Conservation (phyloP, 2,329 filamentous ascomycete species). For the Neoarthrinium moseri region DNA sequence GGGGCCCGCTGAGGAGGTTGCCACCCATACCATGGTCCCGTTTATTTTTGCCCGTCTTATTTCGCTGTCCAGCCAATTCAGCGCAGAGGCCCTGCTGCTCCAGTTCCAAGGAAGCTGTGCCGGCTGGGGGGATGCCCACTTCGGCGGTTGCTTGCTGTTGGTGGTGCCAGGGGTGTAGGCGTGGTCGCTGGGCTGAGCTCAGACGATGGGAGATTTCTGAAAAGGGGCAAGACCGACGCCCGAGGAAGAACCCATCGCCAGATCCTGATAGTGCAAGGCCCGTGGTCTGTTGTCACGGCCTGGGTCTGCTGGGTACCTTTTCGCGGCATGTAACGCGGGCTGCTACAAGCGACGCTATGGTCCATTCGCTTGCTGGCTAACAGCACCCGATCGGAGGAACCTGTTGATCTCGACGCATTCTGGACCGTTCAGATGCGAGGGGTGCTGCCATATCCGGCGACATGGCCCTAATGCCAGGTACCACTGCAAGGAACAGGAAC, state of each 20-base stretch:
- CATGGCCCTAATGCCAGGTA: constrained; percentile 10
- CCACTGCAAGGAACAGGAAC: constrained; percentile 10
- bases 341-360: not conserved
- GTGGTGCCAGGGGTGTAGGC: not conserved
- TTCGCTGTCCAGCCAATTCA: constrained; percentile 24
- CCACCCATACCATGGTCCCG: not conserved
- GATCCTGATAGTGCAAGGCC: not conserved
- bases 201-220: not conserved
- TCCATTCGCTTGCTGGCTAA: not conserved
- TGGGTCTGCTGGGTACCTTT: too few species aligned
- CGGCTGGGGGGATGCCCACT: not conserved
- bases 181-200: not conserved
- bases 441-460: not conserved
- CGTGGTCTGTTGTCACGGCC: too few species aligned
- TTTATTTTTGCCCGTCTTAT: constrained; percentile 19
- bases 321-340: not conserved
- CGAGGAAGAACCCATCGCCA: not conserved
- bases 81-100: constrained; percentile 1
- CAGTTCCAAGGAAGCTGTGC: not conserved
- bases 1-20: constrained; percentile 8
- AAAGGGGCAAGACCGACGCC: constrained; percentile 6
- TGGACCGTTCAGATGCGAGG: not conserved
- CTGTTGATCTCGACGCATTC: not conserved
- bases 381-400: not conserved
- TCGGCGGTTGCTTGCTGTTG: not conserved